phyloP scores from a whole-genome alignment of 2,329 filamentous ascomycete species.

The Aureobasidium sp. region DNA sequence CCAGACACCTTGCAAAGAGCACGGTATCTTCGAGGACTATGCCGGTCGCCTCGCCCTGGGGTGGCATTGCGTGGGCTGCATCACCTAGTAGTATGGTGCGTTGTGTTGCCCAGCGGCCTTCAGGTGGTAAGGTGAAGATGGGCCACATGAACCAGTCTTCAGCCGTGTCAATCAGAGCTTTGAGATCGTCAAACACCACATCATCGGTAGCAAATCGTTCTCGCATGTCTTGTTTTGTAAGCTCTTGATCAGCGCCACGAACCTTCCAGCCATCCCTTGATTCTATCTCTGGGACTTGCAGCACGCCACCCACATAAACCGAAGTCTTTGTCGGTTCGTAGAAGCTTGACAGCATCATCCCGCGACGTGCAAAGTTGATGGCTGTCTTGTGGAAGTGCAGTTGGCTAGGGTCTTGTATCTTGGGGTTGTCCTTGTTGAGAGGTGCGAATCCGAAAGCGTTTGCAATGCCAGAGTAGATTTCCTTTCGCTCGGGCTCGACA shows the following conservation, averaged over 20 bases:
- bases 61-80: constrained; percentile 42
- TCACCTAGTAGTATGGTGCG: constrained; percentile 38
- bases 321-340: constrained; percentile 28
- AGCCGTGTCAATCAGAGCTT: constrained; percentile 32
- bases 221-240: constrained; percentile 33
- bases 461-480: constrained; percentile 36
- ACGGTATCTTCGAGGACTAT: constrained; percentile 46
- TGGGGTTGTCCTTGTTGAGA: constrained; percentile 20
- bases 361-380: constrained; percentile 38
- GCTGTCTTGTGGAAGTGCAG: constrained; percentile 34
- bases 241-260: constrained; percentile 34
- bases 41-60: constrained; percentile 43
- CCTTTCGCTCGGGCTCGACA: constrained; percentile 35
- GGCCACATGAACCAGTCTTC: constrained; percentile 38
- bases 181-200: constrained; percentile 29
- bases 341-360: constrained; percentile 37
- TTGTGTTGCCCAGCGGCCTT: constrained; percentile 37
- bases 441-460: constrained; percentile 38
- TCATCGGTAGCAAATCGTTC: constrained; percentile 33
- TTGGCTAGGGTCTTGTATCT: background rate
- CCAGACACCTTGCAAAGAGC: constrained; percentile 37
- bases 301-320: constrained; percentile 37
- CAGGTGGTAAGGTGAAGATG: constrained; percentile 36
- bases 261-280: constrained; percentile 39
- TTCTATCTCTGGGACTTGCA: constrained; percentile 35